Evolutionary conservation across 768 basidiomycete genomes (phyloP), one percentile per base, ranked within the genome.

Genomic region (Termitomyces sp.): DNA sequence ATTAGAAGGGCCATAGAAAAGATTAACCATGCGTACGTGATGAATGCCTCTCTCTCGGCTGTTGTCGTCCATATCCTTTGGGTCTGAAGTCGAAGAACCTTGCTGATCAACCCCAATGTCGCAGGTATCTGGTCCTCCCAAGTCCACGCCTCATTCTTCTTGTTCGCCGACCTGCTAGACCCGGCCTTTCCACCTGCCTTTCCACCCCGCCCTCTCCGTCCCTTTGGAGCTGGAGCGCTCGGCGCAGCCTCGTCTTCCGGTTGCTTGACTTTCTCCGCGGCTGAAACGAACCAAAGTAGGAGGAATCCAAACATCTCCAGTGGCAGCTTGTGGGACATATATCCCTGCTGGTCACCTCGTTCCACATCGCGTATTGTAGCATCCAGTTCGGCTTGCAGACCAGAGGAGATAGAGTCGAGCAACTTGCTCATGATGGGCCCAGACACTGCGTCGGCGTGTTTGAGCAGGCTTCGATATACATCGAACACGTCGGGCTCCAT

Each of bases 251-350:
- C 76, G 15, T 72, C 73, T 18, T 74, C 80, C 12, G 76, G 65
- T 6, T 73, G 73, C 41, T 87, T 88, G 55, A 88, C 82, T 60
- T 87, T 89, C 70, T 96, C 94, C 1, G 86, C 88, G 0, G 85
- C 85, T 11, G 75, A 71, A 15, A 91, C 89, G 66, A 95, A 95
- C 94, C 94, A 98, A 56, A 86, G 79, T n/a, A 97, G 70, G 23
- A 98, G 74, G 67, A 98, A 98, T 7, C 88, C 89, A 68, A 92
- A 98, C 77, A 90, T 86, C 68, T 98, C 97, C 56, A 99, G 76
- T 0, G 92, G 83, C 3, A 66, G 59, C 67, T 87, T 90, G 68
- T 94, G 93, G 0, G 74, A 63, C 58, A 79, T 69, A 62, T 81
- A 77, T 1, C 77, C 74, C 53, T 87, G 76, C 54, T 85, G 80